These are phyloP conservation scores for Bombardia bombarda DNA, from an alignment of 495 filamentous ascomycete species.

Conservation along the genomic window DNA sequence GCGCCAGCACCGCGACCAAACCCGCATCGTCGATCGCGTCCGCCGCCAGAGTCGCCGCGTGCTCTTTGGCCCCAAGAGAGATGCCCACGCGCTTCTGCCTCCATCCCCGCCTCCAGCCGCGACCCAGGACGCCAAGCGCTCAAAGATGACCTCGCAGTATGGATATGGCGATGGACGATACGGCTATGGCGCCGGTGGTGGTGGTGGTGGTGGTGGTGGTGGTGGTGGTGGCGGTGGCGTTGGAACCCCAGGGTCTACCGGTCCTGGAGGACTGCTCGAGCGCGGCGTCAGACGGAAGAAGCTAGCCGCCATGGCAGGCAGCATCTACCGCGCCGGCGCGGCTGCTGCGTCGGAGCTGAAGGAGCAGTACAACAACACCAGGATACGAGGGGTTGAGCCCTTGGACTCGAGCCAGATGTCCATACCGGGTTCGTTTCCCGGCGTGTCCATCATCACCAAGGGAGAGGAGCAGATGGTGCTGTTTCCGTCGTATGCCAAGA, in stretches of 20 bases:
- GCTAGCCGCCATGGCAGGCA: slow-evolving; percentile 51
- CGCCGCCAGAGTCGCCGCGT: slow-evolving; percentile 34
- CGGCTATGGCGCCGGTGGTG: slow-evolving; percentile 19
- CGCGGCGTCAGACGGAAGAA: slow-evolving; percentile 66
- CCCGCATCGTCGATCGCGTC: slow-evolving; percentile 44
- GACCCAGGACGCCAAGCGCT: neutral
- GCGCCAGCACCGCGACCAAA: slow-evolving; percentile 39
- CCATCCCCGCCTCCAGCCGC: neutral
- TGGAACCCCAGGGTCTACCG: slow-evolving; percentile 5
- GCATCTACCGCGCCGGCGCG: slow-evolving; percentile 56
- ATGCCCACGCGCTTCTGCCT: no score
- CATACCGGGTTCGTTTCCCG: slow-evolving; percentile 72
- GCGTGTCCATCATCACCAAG: slow-evolving; percentile 66
- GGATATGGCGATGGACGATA: slow-evolving; percentile 21
- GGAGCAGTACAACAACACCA: slow-evolving; percentile 77
- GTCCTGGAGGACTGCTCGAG: slow-evolving; percentile 37
- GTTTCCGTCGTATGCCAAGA: slow-evolving; percentile 84
- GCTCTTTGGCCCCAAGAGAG: neutral
- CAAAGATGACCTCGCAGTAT: neutral
- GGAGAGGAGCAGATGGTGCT: slow-evolving; percentile 88
- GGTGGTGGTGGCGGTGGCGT: neutral
- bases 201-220: neutral
- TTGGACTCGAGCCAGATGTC: slow-evolving; percentile 45
- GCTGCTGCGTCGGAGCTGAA: slow-evolving; percentile 86
- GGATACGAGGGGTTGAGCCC: slow-evolving; percentile 42